Evolutionary conservation across 169 alveolate species (phyloP).

Genomic region (Perkinsus chesapeaki): DNA sequence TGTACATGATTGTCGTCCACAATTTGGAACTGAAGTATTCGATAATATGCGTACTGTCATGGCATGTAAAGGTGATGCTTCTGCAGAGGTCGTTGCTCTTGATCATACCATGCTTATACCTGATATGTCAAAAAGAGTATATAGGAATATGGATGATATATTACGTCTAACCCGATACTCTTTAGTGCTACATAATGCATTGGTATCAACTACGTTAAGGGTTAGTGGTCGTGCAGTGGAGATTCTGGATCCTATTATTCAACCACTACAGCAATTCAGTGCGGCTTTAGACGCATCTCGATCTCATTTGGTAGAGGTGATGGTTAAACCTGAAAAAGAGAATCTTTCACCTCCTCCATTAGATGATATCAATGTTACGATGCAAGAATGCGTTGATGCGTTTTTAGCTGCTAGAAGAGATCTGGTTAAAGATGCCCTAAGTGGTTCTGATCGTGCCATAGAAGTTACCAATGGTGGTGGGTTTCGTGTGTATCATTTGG

Average conservation of each 20-base stretch:
- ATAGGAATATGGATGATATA: not conserved
- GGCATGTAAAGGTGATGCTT: not conserved
- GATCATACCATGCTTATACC: not conserved
- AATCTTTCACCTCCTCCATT: not conserved
- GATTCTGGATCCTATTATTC: not conserved
- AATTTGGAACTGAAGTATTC: not conserved
- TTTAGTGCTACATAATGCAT: not conserved
- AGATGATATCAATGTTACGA: not conserved
- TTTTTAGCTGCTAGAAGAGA: not conserved
- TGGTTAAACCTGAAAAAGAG: not conserved
- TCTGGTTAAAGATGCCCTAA: not conserved
- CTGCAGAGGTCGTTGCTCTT: not conserved
- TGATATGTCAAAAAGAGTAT: not conserved
- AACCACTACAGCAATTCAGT: not conserved
- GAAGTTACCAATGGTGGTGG: not conserved
- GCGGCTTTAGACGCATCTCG: not conserved
- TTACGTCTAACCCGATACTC: not conserved
- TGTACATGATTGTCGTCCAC: not conserved
- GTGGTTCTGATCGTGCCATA: not conserved
- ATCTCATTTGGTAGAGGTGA: not conserved
- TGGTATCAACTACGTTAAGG: not conserved
- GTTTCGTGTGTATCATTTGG: not conserved
- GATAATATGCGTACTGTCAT: not conserved
- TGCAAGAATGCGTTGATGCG: not conserved
- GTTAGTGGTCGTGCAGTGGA: not conserved